Conservation (phyloP, 768 basidiomycete genomes). For the Rhodotorula graminis region DNA sequence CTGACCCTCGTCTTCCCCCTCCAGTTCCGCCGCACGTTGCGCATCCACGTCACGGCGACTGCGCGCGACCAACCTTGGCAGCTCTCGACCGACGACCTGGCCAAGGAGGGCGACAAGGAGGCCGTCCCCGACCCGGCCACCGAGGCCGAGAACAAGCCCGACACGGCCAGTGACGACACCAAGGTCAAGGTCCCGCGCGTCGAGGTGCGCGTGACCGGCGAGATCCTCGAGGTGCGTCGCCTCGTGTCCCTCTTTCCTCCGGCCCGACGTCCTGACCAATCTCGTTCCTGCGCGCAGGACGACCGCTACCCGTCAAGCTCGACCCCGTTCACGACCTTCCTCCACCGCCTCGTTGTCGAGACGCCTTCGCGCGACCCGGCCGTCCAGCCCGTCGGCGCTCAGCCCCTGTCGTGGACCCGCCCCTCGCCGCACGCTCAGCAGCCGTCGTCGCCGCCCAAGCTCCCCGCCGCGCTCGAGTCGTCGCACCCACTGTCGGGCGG, state of each 20-base stretch:
- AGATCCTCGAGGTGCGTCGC: slow-evolving; percentile 61
- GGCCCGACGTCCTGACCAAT: not conserved
- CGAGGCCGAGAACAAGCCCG: not conserved
- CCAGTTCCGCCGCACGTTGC: slow-evolving; percentile 26
- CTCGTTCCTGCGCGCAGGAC: not conserved
- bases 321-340: slow-evolving; percentile 11
- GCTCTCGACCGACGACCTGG: slow-evolving; percentile 6
- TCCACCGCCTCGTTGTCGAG: slow-evolving; percentile 13
- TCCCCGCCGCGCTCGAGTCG: slow-evolving; percentile 1
- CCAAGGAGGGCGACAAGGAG: not conserved
- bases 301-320: not conserved
- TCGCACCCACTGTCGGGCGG: slow-evolving; percentile 29
- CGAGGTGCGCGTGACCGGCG: slow-evolving; percentile 17
- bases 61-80: slow-evolving; percentile 32
- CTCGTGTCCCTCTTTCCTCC: not conserved
- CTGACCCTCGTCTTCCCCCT: too few species aligned
- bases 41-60: slow-evolving; percentile 17
- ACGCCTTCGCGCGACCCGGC: slow-evolving; percentile 43
- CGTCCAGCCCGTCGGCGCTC: not conserved
- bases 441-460: not conserved
- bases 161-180: not conserved
- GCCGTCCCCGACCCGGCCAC: not conserved
- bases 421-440: slow-evolving; percentile 21
- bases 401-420: slow-evolving; percentile 45
- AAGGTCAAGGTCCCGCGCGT: slow-evolving; percentile 23